Conservation (phyloP, 805 yeast species). For the Metschnikowia vanudenii region DNA sequence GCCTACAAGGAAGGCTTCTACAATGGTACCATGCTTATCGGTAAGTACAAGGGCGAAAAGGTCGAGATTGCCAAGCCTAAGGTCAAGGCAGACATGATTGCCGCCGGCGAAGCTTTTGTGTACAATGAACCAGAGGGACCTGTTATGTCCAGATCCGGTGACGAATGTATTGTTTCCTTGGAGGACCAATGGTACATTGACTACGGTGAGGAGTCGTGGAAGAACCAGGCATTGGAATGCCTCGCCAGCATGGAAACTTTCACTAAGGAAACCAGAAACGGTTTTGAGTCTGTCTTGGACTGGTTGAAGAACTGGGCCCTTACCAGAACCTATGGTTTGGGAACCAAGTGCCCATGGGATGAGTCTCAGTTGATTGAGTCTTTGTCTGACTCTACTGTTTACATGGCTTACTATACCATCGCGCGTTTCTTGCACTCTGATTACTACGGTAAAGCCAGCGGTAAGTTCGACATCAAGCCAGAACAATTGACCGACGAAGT, state of each 20-base stretch:
- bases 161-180: conserved; percentile 90
- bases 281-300: conserved; percentile 88
- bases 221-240: conserved; percentile 74
- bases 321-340: conserved; percentile 93
- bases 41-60: conserved; percentile 82
- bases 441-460: conserved; percentile 73
- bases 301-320: conserved; percentile 99
- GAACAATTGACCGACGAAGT: conserved; percentile 91
- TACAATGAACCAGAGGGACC: conserved; percentile 92
- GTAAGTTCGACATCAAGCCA: conserved; percentile 70
- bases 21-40: conserved; percentile 77
- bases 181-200: conserved; percentile 99
- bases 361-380: conserved; percentile 90
- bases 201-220: conserved; percentile 95
- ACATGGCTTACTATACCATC: conserved; percentile 93
- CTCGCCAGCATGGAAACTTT: conserved; percentile 73
- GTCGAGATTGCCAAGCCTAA: conserved; percentile 90
- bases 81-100: conserved; percentile 79
- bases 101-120: conserved; percentile 74
- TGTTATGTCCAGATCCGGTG: conserved; percentile 94
- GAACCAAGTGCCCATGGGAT: conserved; percentile 97
- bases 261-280: conserved; percentile 80
- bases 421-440: conserved; percentile 83
- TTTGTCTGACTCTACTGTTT: conserved; percentile 91
- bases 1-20: conserved; percentile 97